Base-by-base conservation (phyloP, 2,329 filamentous ascomycete genomes). In the Beauveria asiatica region DNA sequence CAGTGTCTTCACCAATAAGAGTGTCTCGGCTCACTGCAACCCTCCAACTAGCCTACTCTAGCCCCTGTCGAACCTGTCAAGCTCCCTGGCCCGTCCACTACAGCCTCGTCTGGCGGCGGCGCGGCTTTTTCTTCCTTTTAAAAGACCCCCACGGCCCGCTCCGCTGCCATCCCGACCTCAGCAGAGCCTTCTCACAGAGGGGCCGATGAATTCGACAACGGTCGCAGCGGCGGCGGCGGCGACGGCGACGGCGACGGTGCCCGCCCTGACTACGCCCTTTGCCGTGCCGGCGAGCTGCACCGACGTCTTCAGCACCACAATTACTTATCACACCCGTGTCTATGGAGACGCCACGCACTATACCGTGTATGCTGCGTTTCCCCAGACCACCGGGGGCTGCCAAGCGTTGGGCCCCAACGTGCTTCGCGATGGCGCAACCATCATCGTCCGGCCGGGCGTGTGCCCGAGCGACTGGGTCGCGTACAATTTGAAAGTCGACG, bases 221-320 rank as follows among this genome's bases (percentile, higher is more conserved):
- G 54, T 33, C n/a, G 44, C 30, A 30, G 16, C 50, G 42, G 25
- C 30, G 42, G 16, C 50, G 42, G 25, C 42, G 11, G 23, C 30
- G 42, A 5, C 50, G 42, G 23, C 37, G 30, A 33, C 30, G 11
- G 25, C 48, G 46, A 30, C 46, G 48, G 13, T 21, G 27, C 27
- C 54, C 11, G 27, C 44, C 6, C 42, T 57, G 13, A 57, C 54
- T 10, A 57, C 54, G 21, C 54, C 54, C 16, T 57, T 57, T 39
- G 42, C 19, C 11, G 42, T 44, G 13, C 54, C 54, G 42, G 54
- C 54, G 42, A 57, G 42, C 54, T 57, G 54, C 27, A 48, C 54
- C 27, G 42, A 48, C 30, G 2, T 7, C n/a, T 57, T 57, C 11
- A n/a, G 41, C 54, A 57, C 27, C 42, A 57, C 54, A 5, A 37